A percentile compares a stretch with the other conserved stretches of the same genome.
Evolutionary conservation across 139 green algal genomes (phyloP).

Genomic region (Tetradesmus lagerheimii): DNA sequence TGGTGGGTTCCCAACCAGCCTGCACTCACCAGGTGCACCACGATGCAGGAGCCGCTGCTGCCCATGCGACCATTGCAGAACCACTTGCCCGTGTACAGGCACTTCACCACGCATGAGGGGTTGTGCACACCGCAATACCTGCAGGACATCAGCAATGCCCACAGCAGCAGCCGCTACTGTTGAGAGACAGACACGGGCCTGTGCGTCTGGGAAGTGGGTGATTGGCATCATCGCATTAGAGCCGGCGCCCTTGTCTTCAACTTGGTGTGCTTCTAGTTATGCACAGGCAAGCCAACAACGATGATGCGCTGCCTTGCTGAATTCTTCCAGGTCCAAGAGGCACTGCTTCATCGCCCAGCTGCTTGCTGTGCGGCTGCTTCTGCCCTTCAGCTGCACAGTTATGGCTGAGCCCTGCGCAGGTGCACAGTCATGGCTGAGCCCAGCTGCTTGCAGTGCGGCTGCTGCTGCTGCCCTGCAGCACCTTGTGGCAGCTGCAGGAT

Average conservation of each 20-base stretch:
- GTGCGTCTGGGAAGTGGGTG: too few species aligned
- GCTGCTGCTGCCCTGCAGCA: background rate
- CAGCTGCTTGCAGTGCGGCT: background rate
- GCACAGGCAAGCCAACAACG: too few species aligned
- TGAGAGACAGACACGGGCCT: too few species aligned
- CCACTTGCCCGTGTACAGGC: conserved; percentile 88
- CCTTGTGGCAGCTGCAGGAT: background rate
- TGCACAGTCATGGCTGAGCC: too few species aligned
- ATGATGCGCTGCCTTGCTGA: too few species aligned
- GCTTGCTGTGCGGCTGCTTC: background rate
- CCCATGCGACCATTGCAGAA: conserved; percentile 94
- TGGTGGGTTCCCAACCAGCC: too few species aligned
- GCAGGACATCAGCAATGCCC: conserved; percentile 39
- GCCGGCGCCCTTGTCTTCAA: too few species aligned
- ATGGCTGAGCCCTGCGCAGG: too few species aligned
- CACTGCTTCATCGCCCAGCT: background rate
- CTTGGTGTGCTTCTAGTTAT: too few species aligned
- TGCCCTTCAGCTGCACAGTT: background rate
- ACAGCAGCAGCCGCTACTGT: background rate
- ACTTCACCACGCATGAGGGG: conserved; percentile 92
- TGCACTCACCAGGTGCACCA: conserved; percentile 90
- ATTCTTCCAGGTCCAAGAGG: too few species aligned
- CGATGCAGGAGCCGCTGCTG: conserved; percentile 85
- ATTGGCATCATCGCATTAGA: too few species aligned
- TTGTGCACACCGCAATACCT: conserved; percentile 97